Evolutionary conservation across 75 land plant genomes (phyloP).

Genomic region (Isoetes taiwanensis): DNA sequence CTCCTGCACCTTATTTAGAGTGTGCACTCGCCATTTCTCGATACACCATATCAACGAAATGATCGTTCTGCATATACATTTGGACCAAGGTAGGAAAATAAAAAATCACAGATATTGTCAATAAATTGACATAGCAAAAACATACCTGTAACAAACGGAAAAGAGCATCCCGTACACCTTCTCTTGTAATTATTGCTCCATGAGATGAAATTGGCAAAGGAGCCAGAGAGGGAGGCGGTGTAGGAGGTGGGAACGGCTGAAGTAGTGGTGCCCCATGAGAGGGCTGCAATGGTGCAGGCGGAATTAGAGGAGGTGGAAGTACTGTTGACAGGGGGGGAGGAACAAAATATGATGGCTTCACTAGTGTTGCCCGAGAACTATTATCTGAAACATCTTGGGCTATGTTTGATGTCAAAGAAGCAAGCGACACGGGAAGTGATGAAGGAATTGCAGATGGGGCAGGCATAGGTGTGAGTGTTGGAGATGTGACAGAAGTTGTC

Average conservation of each 20-base stretch:
- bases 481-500: slow-evolving; percentile 8
- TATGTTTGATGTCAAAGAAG: no score
- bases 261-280: slow-evolving; percentile 67
- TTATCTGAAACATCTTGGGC: no score
- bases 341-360: slow-evolving; percentile 63
- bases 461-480: slow-evolving; percentile 12
- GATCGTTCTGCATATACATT: slow-evolving; percentile 50
- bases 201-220: slow-evolving; percentile 24
- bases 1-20: slow-evolving; percentile 11
- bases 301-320: slow-evolving; percentile 28
- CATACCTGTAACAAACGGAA: slow-evolving; percentile 60
- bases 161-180: slow-evolving; percentile 74
- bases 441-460: slow-evolving; percentile 9
- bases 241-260: slow-evolving; percentile 86
- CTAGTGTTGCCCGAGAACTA: slow-evolving; percentile 21
- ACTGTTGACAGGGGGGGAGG: slow-evolving; percentile 31
- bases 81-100: no score
- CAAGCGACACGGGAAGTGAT: no score
- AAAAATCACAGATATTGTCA: background rate
- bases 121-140: slow-evolving; percentile 3
- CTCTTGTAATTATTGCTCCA: slow-evolving; percentile 45
- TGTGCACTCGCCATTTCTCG: slow-evolving; percentile 59
- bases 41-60: slow-evolving; percentile 73
- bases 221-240: slow-evolving; percentile 65
- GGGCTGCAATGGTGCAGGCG: slow-evolving; percentile 43